phyloP scores from a whole-genome alignment of 352 stramenopile genomes.

The Pythium myriotylum region DNA sequence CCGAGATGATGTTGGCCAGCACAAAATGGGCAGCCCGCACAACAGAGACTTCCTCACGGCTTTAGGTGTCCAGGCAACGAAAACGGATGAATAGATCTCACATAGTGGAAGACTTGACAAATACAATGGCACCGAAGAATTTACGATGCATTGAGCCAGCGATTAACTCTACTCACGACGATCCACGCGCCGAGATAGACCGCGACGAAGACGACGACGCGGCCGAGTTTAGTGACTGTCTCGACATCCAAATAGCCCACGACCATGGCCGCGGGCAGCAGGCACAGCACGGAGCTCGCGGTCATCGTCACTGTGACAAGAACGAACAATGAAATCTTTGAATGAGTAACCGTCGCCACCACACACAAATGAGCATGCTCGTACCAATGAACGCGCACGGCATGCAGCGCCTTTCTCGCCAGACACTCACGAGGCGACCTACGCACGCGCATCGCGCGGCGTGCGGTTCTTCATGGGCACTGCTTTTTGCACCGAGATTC shows the following conservation, averaged over 20 bases:
- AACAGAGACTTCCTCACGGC: no score
- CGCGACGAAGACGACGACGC: not conserved
- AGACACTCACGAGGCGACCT: not conserved
- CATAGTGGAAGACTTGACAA: no score
- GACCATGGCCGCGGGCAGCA: not conserved
- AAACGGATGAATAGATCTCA: no score
- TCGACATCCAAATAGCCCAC: not conserved
- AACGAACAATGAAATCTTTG: no score
- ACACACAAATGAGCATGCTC: no score
- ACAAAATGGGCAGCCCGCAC: no score
- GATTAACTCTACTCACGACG: not conserved
- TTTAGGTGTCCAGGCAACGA: no score
- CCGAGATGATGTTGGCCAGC: no score
- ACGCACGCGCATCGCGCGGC: not conserved
- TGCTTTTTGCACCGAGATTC: not conserved
- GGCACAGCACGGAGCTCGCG: not conserved
- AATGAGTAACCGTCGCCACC: no score
- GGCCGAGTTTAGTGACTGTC: not conserved
- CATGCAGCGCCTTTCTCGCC: not conserved
- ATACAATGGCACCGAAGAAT: no score
- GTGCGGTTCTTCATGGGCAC: not conserved
- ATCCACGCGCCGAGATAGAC: not conserved
- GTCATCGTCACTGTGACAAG: not conserved
- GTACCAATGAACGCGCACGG: not conserved
- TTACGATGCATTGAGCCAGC: conserved; percentile 1